Evolutionary conservation across 108 stramenopile species (phyloP).

Genomic region (Conticribra guillardii): DNA sequence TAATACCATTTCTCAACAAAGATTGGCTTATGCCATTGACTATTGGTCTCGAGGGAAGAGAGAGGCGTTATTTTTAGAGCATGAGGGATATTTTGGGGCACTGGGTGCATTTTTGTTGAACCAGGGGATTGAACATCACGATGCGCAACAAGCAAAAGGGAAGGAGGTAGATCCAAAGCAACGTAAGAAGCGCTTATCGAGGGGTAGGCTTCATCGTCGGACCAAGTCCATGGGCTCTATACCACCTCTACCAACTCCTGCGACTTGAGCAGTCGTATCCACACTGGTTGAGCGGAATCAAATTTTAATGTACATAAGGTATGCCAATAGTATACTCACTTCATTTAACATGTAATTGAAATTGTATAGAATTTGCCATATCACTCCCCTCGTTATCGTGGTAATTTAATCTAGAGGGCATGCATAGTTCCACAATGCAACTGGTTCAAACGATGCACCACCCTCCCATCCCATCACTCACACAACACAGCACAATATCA

Average conservation of each 20-base stretch:
- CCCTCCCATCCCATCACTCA: too few species aligned
- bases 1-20: conserved; percentile 88
- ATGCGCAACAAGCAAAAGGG: not conserved
- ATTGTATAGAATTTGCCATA: too few species aligned
- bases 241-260: conserved; percentile 2
- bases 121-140: conserved; percentile 62
- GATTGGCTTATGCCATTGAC: conserved; percentile 94
- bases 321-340: too few species aligned
- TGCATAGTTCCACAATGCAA: too few species aligned
- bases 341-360: too few species aligned
- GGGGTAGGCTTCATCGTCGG: conserved; percentile 19
- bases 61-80: conserved; percentile 97
- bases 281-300: too few species aligned
- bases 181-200: conserved; percentile 18
- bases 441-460: too few species aligned
- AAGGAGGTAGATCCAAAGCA: conserved; percentile 7
- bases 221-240: conserved; percentile 34
- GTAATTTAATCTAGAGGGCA: too few species aligned
- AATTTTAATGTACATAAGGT: too few species aligned
- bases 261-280: too few species aligned
- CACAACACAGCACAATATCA: too few species aligned
- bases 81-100: conserved; percentile 95
- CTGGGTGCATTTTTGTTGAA: conserved; percentile 88
- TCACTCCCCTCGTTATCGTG: too few species aligned
- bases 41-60: conserved; percentile 96